Percentiles rank a stretch among this genome's conserved stretches.
phyloP scores from a whole-genome alignment of 768 basidiomycete species.

The Mycena albidolilacea region DNA sequence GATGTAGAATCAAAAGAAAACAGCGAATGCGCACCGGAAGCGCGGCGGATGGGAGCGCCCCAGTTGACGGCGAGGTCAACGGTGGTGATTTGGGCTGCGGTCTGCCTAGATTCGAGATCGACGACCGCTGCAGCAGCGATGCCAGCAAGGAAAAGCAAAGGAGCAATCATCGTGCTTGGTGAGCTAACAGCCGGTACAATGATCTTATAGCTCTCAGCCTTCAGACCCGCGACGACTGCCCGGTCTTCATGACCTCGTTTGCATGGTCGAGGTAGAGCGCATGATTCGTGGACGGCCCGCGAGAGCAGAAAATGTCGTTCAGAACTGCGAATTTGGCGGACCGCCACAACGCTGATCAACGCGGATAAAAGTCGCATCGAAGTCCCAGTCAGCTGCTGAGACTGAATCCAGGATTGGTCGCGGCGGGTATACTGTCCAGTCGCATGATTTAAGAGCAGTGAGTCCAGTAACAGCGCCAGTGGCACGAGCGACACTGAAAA shows the following conservation, averaged over 20 bases:
- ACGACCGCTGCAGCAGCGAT: slow-evolving; percentile 27
- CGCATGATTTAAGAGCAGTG: no score
- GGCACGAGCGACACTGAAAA: no score
- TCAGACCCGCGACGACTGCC: neutral
- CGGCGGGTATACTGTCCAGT: neutral
- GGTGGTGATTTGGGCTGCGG: slow-evolving; percentile 31
- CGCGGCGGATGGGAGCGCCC: slow-evolving; percentile 32
- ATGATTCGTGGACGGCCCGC: neutral
- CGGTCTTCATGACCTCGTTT: neutral
- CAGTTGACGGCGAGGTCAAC: slow-evolving; percentile 33
- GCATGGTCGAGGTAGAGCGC: neutral
- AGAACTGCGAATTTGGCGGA: neutral
- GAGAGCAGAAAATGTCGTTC: neutral
- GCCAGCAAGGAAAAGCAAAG: slow-evolving; percentile 18
- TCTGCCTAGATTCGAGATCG: slow-evolving; percentile 30
- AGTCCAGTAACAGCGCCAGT: no score
- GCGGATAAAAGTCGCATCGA: slow-evolving; percentile 1
- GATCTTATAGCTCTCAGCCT: neutral
- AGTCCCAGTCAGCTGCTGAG: neutral
- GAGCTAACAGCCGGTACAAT: neutral
- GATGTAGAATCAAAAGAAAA: neutral
- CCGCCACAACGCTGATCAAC: neutral
- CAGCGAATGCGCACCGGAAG: slow-evolving; percentile 10
- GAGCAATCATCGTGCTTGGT: slow-evolving; percentile 17
- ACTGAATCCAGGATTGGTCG: neutral